Base-by-base conservation (phyloP, 2,329 filamentous ascomycete genomes). In the Seiridium unicorne region DNA sequence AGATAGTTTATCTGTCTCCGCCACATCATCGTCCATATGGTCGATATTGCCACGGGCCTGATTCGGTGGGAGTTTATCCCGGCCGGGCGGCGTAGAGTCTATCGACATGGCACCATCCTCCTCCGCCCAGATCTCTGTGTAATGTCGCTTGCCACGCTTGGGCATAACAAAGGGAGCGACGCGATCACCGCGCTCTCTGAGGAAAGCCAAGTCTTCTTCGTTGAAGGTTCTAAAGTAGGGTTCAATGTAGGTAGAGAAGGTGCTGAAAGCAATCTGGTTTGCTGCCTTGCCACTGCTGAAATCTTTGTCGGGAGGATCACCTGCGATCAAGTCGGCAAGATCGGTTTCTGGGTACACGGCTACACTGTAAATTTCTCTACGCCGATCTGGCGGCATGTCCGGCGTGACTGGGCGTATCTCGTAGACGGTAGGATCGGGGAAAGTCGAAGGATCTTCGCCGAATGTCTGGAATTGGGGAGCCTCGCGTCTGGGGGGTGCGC, bases 261-360 rank as follows among this genome's bases (percentile, higher is more conserved):
- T 97, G 60, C 87, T 90, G 65, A 95, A 95, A 72, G 91, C 93
- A 73, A 98, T 95, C 78, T 99, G 95, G 69, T 94, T 96, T 26
- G 89, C 89, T 4, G 94, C 93, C 73, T 98, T 99, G 40, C 92
- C 90, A 71, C 87, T 96, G 72, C 92, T 97, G 70, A 97, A 98
- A 77, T 99, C 95, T 73, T 92, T 93, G 74, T 98, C 93, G 1
- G 95, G 94, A 1, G 93, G 91, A 44, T 90, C 88, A 53, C 95
- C 95, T 9, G 94, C 90, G 64, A 96, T 96, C 66, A 95, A 81
- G 70, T 97, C 89, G 60, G 88, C 83, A 7, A 99, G 82, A 69
- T 97, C 91, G 64, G 85, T 89, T 57, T 83, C 84, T 0, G 95
- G 95, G 71, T 95, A 99, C 11, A 85, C 82, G 4, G 90, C 88